Percentiles rank a stretch among this genome's conserved stretches.
Evolutionary conservation across 208 protist genomes (phyloP).

Genomic region (Acanthamoeba culbertsoni): DNA sequence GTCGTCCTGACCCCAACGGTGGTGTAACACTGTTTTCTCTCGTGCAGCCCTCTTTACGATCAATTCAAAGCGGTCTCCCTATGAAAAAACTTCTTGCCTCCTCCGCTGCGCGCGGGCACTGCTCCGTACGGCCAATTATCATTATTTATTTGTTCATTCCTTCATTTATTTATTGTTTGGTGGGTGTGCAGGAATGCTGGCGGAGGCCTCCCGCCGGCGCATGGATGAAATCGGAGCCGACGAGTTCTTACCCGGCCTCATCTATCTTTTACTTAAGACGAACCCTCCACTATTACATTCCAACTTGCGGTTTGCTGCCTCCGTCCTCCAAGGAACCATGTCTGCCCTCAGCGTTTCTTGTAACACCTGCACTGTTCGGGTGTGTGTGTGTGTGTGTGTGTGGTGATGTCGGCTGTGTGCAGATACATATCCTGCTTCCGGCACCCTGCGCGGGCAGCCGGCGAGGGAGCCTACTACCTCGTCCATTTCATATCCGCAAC

Average conservation of each 20-base stretch:
- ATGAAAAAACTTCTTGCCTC: not conserved
- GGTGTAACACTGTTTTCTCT: no score
- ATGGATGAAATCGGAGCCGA: not conserved
- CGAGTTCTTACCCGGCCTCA: not conserved
- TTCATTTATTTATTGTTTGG: not conserved
- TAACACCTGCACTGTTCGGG: no score
- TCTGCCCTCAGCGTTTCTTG: not conserved
- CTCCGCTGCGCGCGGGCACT: not conserved
- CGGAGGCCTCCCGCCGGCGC: not conserved
- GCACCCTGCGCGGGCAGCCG: not conserved
- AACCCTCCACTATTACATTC: not conserved
- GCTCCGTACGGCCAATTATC: not conserved
- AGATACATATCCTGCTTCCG: not conserved
- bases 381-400: no score
- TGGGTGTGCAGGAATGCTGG: not conserved
- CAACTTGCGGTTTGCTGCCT: not conserved
- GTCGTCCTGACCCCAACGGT: not conserved
- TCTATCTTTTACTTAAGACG: not conserved
- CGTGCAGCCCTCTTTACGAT: not conserved
- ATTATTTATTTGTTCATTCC: not conserved
- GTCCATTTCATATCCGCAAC: not conserved
- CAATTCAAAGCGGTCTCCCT: not conserved
- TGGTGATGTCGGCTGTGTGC: not conserved
- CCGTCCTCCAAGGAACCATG: not conserved
- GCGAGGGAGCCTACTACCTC: not conserved